These are phyloP conservation scores for Scopulariopsis brevicaulis DNA, from an alignment of 2,329 filamentous ascomycete genomes.

Conservation along the genomic window DNA sequence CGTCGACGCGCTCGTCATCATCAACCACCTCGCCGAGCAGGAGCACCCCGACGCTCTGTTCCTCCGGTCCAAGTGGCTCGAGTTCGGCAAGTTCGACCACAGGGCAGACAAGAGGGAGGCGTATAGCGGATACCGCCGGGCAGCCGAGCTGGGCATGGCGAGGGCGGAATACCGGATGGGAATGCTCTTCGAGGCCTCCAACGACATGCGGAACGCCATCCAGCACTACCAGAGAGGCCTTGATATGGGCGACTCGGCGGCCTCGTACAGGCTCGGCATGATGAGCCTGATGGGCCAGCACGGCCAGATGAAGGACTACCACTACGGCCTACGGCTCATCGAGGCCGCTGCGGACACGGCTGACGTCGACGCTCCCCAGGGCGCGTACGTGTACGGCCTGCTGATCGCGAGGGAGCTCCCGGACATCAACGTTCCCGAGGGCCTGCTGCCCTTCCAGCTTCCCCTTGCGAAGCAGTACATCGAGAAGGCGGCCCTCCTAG, in stretches of 20 bases:
- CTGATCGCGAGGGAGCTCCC: conserved; percentile 80
- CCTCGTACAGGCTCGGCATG: conserved; percentile 82
- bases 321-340: conserved; percentile 70
- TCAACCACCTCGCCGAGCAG: conserved; percentile 81
- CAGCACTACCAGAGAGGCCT: conserved; percentile 82
- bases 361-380: conserved; percentile 94
- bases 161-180: conserved; percentile 93
- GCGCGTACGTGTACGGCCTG: conserved; percentile 93
- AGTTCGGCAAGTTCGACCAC: conserved; percentile 92
- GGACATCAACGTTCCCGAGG: conserved; percentile 71
- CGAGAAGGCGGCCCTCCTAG: conserved; percentile 90
- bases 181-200: conserved; percentile 95
- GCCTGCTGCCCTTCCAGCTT: conserved; percentile 59
- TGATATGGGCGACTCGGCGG: conserved; percentile 73
- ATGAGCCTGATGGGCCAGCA: conserved; percentile 94
- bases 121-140: conserved; percentile 72
- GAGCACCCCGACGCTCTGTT: conserved; percentile 90
- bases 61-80: conserved; percentile 90
- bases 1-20: conserved; percentile 82
- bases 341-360: conserved; percentile 72
- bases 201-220: conserved; percentile 83
- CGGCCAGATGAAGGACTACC: conserved; percentile 73
- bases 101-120: conserved; percentile 91
- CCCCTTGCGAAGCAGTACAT: conserved; percentile 73
- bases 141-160: conserved; percentile 77